Percentiles rank a stretch among this genome's conserved stretches.
Evolutionary conservation across 495 filamentous ascomycete species (phyloP).

Genomic region (Aspergillus biplanus): DNA sequence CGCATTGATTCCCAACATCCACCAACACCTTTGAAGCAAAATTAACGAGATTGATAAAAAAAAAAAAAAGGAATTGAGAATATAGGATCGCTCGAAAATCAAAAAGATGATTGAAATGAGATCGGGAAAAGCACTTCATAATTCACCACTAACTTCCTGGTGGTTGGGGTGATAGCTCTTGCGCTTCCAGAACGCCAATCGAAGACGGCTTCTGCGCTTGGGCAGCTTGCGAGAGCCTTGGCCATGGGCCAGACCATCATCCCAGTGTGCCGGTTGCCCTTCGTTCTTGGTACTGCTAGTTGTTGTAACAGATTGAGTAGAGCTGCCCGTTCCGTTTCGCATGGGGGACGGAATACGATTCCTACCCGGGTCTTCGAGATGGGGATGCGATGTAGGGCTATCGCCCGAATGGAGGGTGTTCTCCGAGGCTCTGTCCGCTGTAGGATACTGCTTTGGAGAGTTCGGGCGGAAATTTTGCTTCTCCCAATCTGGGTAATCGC

Average conservation of each 20-base stretch:
- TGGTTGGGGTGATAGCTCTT: constrained; percentile 37
- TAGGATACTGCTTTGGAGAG: constrained; percentile 21
- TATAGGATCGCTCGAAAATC: constrained; percentile 1
- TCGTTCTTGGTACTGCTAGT: constrained; percentile 38
- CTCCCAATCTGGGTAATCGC: constrained; percentile 27
- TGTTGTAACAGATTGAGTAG: constrained; percentile 35
- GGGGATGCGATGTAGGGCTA: constrained; percentile 24
- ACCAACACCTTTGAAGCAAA: constrained; percentile 23
- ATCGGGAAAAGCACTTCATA: constrained; percentile 27
- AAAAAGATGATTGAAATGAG: constrained; percentile 9
- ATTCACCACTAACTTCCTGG: constrained; percentile 44
- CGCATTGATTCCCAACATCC: constrained; percentile 25
- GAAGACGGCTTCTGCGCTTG: constrained; percentile 47
- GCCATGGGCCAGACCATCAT: constrained; percentile 28
- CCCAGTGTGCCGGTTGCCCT: constrained; percentile 23
- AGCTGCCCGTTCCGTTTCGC: constrained; percentile 34
- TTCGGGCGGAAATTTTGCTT: constrained; percentile 17
- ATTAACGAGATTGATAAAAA: constrained; percentile 9
- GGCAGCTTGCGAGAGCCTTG: constrained; percentile 31
- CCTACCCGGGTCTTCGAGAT: constrained; percentile 35
- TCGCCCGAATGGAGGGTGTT: constrained; percentile 15
- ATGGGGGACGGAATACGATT: constrained; percentile 28
- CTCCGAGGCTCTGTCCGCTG: constrained; percentile 8
- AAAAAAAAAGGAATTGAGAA: constrained; percentile 8
- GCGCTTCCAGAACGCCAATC: constrained; percentile 52